A percentile compares a stretch with the other conserved stretches of the same genome.
phyloP scores from a whole-genome alignment of 371 early-diverging fungal species.

The Mortierella sp. region DNA sequence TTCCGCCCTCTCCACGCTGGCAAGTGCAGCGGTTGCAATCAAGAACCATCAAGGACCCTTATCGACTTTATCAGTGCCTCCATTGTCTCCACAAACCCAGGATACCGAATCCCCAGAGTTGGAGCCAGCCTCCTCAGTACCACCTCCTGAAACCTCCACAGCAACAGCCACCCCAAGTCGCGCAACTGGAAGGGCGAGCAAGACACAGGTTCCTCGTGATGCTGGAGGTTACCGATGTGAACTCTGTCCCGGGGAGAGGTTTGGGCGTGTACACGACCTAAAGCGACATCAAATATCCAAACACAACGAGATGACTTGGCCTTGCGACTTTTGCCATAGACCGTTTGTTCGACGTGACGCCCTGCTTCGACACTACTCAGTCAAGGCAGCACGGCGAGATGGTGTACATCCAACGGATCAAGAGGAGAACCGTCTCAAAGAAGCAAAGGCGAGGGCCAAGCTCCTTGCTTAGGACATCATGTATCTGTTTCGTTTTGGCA shows the following conservation, averaged over 20 bases:
- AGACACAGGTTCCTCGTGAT: constrained; percentile 15
- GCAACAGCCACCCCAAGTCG: not conserved
- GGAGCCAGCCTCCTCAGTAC: not conserved
- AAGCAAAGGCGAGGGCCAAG: constrained; percentile 46
- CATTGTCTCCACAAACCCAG: constrained; percentile 21
- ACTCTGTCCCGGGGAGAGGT: constrained; percentile 45
- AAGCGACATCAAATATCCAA: constrained; percentile 53
- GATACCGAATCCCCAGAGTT: constrained; percentile 1
- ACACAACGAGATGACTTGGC: constrained; percentile 55
- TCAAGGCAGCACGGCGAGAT: constrained; percentile 43
- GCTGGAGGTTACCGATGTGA: constrained; percentile 46
- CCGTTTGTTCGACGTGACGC: constrained; percentile 52
- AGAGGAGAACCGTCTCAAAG: constrained; percentile 38
- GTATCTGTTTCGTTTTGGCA: too few relatives aligned
- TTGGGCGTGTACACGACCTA: constrained; percentile 52
- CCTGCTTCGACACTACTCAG: constrained; percentile 41
- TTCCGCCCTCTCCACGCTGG: constrained; percentile 45
- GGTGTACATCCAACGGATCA: constrained; percentile 45
- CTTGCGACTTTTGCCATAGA: constrained; percentile 50
- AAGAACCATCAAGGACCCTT: constrained; percentile 35
- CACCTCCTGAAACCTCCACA: not conserved
- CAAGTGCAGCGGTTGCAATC: constrained; percentile 48
- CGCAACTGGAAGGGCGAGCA: constrained; percentile 5
- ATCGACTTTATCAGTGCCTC: constrained; percentile 27
- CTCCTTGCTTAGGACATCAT: constrained; percentile 20